Evolutionary conservation across 148 eudicot genomes (phyloP), one percentile per base, ranked within the genome.

Genomic region (Polygonum maritimum): DNA sequence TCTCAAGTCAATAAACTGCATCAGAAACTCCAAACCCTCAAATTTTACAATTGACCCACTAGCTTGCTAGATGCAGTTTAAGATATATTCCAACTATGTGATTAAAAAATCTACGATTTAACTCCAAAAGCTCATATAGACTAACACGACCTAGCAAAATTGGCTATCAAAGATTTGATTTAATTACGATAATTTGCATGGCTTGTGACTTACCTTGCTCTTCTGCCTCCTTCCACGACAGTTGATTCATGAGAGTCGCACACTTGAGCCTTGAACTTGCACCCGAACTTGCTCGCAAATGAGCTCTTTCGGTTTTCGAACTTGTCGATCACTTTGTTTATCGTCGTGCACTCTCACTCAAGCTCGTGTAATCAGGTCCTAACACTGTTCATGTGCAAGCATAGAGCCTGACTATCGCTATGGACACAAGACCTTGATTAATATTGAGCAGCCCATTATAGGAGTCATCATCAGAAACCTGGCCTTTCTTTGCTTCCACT

Each of bases 211-310:
- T 33, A 63, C 71, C 87, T 83, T 3, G 82, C 85, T 33, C 39
- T 63, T 78, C 81, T 90, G 38, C 90, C 60, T 45, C 90, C 55
- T 49, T 86, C 87, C 57, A 89, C 88, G 21, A 89, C 93, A 65
- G 92, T 85, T 62, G 92, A 76, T 74, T 95, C 91, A 75, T 95
- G 96, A 5, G 99, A 95, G 80, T 95, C 99, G 80, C 97, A 92
- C 47, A 95, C 99, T 48, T 95, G 99, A 0, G 97, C 88, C 87
- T 89, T 90, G 75, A 95, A 95, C 79, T 91, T 95, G 52, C 99
- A 95, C 84, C 99, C 94, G 35, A 95, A 91, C 76, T 82, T 95
- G 69, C 75, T 78, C 47, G 80, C 41, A 3, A 87, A n/a, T n/a
- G 83, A 58, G 67, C 79, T 79, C 77, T 79, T 85, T 92, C 93